phyloP scores from a whole-genome alignment of 2,329 filamentous ascomycete genomes.

The Trichoderma polysporum region DNA sequence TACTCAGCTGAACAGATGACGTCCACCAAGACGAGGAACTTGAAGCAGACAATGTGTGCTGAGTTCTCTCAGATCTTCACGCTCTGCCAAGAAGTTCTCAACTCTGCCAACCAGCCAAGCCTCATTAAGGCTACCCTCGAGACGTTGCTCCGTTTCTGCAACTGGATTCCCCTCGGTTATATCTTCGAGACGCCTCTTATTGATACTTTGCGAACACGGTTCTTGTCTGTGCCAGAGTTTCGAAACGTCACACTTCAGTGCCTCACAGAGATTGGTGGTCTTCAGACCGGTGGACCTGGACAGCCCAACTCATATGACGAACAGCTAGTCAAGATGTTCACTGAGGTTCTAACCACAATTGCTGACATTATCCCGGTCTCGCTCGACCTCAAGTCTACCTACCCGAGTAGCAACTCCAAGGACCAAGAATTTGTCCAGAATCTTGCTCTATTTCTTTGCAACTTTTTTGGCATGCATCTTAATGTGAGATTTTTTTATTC shows the following conservation, averaged over 20 bases:
- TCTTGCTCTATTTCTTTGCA: constrained; percentile 90
- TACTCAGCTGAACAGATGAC: constrained; percentile 99
- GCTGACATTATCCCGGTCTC: constrained; percentile 85
- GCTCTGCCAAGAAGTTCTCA: constrained; percentile 92
- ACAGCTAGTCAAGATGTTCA: constrained; percentile 97
- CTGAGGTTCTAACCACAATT: constrained; percentile 89
- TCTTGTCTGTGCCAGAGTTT: constrained; percentile 91
- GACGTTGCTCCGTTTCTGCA: constrained; percentile 92
- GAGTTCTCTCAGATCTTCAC: constrained; percentile 99
- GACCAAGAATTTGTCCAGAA: constrained; percentile 99
- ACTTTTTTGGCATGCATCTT: constrained; percentile 93
- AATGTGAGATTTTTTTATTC: constrained; percentile 53
- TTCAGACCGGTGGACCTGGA: constrained; percentile 75
- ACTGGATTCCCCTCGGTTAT: constrained; percentile 98
- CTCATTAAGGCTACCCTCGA: constrained; percentile 96
- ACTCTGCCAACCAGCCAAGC: constrained; percentile 81
- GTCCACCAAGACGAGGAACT: constrained; percentile 91
- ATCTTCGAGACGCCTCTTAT: constrained; percentile 98
- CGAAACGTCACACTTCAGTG: constrained; percentile 96
- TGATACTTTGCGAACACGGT: constrained; percentile 87
- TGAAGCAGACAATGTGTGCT: constrained; percentile 98
- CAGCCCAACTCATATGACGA: constrained; percentile 80
- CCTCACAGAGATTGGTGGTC: constrained; percentile 91
- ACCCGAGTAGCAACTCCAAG: constrained; percentile 83
- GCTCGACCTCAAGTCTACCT: constrained; percentile 87